Percentiles rank a stretch among this genome's conserved stretches.
These are phyloP conservation scores for Pseudonitzschia pungens DNA, from an alignment of 108 stramenopile genomes.

Conservation along the genomic window DNA sequence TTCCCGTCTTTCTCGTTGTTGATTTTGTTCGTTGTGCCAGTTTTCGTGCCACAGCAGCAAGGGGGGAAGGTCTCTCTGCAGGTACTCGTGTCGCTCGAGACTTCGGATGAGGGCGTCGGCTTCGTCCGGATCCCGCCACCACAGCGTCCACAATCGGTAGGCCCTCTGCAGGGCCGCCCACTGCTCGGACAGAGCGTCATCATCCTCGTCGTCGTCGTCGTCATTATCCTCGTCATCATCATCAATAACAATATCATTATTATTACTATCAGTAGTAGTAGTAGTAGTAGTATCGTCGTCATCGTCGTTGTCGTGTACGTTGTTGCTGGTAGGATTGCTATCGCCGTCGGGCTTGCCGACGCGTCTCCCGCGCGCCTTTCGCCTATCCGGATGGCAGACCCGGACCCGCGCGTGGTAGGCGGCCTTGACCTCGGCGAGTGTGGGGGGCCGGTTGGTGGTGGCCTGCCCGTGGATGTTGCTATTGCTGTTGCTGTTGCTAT, in stretches of 20 bases:
- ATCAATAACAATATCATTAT: too few species aligned
- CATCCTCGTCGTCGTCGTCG: neutral
- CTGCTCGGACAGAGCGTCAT: neutral
- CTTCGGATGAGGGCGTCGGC: conserved; percentile 23
- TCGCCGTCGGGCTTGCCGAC: neutral
- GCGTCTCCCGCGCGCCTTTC: neutral
- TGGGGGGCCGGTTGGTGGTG: neutral
- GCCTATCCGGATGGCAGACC: conserved; percentile 30
- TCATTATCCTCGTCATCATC: neutral
- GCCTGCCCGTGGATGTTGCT: too few species aligned
- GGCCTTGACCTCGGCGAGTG: conserved; percentile 4
- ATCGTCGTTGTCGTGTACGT: neutral
- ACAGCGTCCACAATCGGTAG: conserved; percentile 16
- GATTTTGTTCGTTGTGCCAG: conserved; percentile 18
- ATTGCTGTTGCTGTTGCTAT: conserved; percentile 18
- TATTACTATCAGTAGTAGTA: too few species aligned
- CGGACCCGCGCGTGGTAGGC: conserved; percentile 10
- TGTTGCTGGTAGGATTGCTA: neutral
- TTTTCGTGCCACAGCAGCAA: conserved; percentile 7
- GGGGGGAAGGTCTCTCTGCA: conserved; percentile 1
- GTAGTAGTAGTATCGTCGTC: neutral
- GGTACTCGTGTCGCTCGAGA: conserved; percentile 8
- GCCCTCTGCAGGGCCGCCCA: conserved; percentile 31
- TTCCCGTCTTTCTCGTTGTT: conserved; percentile 2
- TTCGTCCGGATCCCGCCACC: conserved; percentile 27